Percentiles rank a stretch among this genome's conserved stretches.
Conservation (phyloP, 1,284 basidiomycete species). For the Leucoagaricus sp. region DNA sequence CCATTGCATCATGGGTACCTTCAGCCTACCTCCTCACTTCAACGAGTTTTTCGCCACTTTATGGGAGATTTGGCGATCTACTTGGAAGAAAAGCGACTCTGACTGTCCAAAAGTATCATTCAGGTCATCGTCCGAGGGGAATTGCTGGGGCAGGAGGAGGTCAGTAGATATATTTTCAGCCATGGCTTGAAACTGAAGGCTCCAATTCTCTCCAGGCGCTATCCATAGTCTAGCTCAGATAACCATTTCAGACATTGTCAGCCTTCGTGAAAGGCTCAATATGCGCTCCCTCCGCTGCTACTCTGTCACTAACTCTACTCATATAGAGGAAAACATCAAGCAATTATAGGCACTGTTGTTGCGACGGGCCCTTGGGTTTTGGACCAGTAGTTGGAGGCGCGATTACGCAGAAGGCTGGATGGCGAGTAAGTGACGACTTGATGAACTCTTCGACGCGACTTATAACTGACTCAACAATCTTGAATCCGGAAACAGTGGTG, state of each 20-base stretch:
- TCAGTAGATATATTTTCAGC: slow-evolving; percentile 18
- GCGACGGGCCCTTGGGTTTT: slow-evolving; percentile 52
- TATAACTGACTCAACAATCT: not conserved
- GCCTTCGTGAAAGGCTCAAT: slow-evolving; percentile 54
- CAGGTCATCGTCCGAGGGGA: slow-evolving; percentile 71
- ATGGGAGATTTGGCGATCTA: slow-evolving; percentile 50
- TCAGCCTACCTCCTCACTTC: slow-evolving; percentile 66
- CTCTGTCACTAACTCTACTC: not conserved
- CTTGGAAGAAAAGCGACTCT: slow-evolving; percentile 69
- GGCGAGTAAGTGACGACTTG: slow-evolving; percentile 46
- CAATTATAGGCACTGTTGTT: slow-evolving; percentile 56
- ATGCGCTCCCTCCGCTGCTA: not conserved
- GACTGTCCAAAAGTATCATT: slow-evolving; percentile 59
- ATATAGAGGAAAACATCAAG: slow-evolving; percentile 71
- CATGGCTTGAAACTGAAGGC: not conserved
- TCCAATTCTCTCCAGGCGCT: slow-evolving; percentile 39
- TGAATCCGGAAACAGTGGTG: slow-evolving; percentile 44
- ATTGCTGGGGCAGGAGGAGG: slow-evolving; percentile 69
- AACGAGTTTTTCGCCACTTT: slow-evolving; percentile 64
- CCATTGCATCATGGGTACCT: slow-evolving; percentile 71
- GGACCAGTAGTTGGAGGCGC: slow-evolving; percentile 63
- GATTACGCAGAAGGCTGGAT: slow-evolving; percentile 55
- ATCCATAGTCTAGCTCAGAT: slow-evolving; percentile 69
- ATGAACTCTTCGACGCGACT: not conserved
- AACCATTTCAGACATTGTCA: slow-evolving; percentile 65